Evolutionary conservation across 2,329 filamentous ascomycete species (phyloP), one percentile per base, ranked within the genome.

Genomic region (Epichloe brachyelytri): DNA sequence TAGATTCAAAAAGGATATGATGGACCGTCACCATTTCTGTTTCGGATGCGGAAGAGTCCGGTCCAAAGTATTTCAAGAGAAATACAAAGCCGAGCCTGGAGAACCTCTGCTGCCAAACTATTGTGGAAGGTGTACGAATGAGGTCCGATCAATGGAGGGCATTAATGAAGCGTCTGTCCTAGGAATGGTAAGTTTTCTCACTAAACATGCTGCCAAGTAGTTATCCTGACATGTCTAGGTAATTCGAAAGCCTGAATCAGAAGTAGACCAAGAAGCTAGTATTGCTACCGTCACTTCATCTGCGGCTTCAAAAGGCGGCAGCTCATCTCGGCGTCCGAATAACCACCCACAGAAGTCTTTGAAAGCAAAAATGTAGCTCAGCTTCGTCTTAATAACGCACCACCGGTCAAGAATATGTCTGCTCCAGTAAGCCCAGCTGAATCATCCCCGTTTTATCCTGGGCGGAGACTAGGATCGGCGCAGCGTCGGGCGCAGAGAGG

Each of bases 1-100:
- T n/a, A 56, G 50, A 19, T 54, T 62, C 7, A 50, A 55, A 3
- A 53, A 57, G 26, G 59, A 58, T 1, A 46, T 61, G 34, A 54
- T 58, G 10, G 55, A 59, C 8, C 33, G 48, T 1, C 59, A 62
- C 38, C 71, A 72, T 49, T 67, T 74, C 19, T 77, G 74, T 58
- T 69, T 58, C n/a, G 55, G 61, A 11, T 63, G 62, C 41, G 62
- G 62, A 6, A 53, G 55, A 20, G 60, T 54, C 3, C 51, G 61
- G 39, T 63, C 62, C 14, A 61, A 56, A 34, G 45, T 41, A 4
- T 63, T 62, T 46, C 60, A 63, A 5, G 50, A 54, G 4, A 50
- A 46, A n/a, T 51, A 62, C 20, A 41, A 49, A 46, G 15, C 55
- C 11, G 44, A 54, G 2, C 53, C 58, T 19, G 65, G 62, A 7